phyloP scores from a whole-genome alignment of 148 eudicot genomes.

The Suaeda aralocaspica region DNA sequence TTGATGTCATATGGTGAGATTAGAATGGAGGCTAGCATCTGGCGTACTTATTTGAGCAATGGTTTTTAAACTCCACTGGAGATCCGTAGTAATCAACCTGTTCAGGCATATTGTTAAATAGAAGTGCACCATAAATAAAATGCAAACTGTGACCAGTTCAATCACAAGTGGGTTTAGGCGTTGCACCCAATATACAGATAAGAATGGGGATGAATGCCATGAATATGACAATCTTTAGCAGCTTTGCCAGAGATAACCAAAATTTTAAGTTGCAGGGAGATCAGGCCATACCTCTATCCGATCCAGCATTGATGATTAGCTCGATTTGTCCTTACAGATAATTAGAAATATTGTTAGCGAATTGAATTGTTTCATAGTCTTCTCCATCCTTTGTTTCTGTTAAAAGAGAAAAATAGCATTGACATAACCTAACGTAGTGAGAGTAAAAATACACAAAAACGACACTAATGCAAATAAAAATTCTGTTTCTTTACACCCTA shows the following conservation, averaged over 20 bases:
- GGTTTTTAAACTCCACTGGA: constrained; percentile 83
- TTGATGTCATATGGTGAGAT: constrained; percentile 92
- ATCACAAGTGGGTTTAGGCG: neutral
- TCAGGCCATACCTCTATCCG: constrained; percentile 59
- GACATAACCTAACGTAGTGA: neutral
- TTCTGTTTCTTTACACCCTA: neutral
- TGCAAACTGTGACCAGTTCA: neutral
- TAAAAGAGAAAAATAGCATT: constrained; percentile 11
- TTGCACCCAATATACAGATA: neutral
- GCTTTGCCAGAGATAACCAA: neutral
- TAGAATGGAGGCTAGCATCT: constrained; percentile 76
- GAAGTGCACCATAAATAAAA: constrained; percentile 2
- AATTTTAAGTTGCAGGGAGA: neutral
- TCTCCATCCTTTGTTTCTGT: constrained; percentile 96
- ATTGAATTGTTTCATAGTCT: constrained; percentile 67
- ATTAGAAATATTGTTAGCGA: constrained; percentile 70
- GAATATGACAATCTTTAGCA: neutral
- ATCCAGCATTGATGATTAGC: constrained; percentile 80
- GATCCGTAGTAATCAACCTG: constrained; percentile 97
- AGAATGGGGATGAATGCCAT: neutral
- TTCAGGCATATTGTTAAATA: constrained; percentile 12
- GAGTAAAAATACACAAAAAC: neutral
- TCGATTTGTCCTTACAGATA: constrained; percentile 84
- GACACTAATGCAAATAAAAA: neutral
- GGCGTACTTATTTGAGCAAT: constrained; percentile 94